phyloP scores from a whole-genome alignment of 805 yeast species.

The Teunomyces gatunensis region DNA sequence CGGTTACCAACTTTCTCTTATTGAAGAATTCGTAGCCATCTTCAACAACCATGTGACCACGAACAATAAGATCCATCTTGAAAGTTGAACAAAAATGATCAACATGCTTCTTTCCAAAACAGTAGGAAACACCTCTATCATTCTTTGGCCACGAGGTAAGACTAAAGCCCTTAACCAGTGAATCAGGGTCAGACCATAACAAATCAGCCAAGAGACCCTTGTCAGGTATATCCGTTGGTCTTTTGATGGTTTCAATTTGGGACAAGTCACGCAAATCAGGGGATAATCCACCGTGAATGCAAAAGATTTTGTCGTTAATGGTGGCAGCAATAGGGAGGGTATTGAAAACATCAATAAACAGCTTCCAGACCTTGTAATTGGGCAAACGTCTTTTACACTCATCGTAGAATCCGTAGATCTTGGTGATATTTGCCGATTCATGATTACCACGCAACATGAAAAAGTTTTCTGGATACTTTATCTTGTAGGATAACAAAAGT shows the following conservation, averaged over 20 bases:
- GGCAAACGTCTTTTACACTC: constrained; percentile 56
- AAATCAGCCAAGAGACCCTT: constrained; percentile 74
- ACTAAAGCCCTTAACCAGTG: constrained; percentile 32
- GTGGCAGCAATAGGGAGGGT: constrained; percentile 62
- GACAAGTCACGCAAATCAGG: constrained; percentile 64
- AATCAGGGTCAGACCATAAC: constrained; percentile 81
- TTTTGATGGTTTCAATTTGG: constrained; percentile 66
- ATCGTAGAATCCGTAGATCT: constrained; percentile 59
- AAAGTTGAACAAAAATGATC: constrained; percentile 63
- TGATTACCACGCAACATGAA: constrained; percentile 61
- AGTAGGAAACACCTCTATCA: constrained; percentile 80
- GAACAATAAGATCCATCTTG: constrained; percentile 70
- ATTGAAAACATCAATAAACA: constrained; percentile 54
- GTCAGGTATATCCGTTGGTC: constrained; percentile 86
- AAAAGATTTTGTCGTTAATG: constrained; percentile 54
- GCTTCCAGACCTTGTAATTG: constrained; percentile 47
- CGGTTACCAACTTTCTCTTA: constrained; percentile 70
- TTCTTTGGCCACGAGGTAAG: constrained; percentile 68
- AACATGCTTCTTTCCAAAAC: constrained; percentile 74
- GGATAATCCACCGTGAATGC: constrained; percentile 72
- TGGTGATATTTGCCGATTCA: constrained; percentile 57
- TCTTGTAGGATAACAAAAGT: constrained; percentile 50
- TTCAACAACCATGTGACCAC: constrained; percentile 90
- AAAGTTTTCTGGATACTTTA: constrained; percentile 59
- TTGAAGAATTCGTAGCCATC: constrained; percentile 85